Percentiles rank a stretch among this genome's conserved stretches.
phyloP scores from a whole-genome alignment of 768 basidiomycete genomes.

The Suillus variegatus region DNA sequence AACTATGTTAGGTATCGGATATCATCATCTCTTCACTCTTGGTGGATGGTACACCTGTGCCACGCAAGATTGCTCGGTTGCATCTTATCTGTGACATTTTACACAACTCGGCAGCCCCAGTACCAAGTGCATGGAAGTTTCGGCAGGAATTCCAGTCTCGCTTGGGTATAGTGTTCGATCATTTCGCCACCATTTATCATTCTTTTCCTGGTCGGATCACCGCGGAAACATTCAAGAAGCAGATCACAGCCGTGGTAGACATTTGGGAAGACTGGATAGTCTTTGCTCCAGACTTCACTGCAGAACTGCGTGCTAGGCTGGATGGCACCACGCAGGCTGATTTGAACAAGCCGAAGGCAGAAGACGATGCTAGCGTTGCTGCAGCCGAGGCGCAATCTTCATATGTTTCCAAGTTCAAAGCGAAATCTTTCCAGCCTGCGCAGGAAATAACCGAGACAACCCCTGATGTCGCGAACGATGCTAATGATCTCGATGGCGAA shows the following conservation, averaged over 20 bases:
- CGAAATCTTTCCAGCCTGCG: constrained; percentile 76
- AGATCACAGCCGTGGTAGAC: constrained; percentile 86
- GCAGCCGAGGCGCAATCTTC: constrained; percentile 30
- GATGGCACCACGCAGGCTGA: constrained; percentile 53
- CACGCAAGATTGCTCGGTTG: constrained; percentile 92
- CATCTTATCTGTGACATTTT: constrained; percentile 97
- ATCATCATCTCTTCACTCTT: constrained; percentile 87
- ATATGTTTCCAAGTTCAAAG: constrained; percentile 69
- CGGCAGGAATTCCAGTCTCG: constrained; percentile 91
- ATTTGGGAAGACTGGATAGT: constrained; percentile 99
- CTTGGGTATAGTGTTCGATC: constrained; percentile 94
- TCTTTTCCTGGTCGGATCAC: constrained; percentile 96
- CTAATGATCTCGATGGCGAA: constrained; percentile 52
- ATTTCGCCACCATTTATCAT: constrained; percentile 90
- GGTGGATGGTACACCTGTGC: constrained; percentile 93
- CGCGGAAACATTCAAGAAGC: constrained; percentile 93
- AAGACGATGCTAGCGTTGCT: constrained; percentile 18
- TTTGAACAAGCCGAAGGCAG: constrained; percentile 29
- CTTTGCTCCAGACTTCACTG: constrained; percentile 85
- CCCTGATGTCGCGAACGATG: constrained; percentile 38
- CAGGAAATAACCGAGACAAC: constrained; percentile 36
- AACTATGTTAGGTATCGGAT: constrained; percentile 69
- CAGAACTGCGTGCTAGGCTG: constrained; percentile 69
- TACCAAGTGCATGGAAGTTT: constrained; percentile 98
- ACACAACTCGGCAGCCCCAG: constrained; percentile 91